phyloP scores from a whole-genome alignment of 768 basidiomycete genomes.

The Cyclocybe cylindracea region DNA sequence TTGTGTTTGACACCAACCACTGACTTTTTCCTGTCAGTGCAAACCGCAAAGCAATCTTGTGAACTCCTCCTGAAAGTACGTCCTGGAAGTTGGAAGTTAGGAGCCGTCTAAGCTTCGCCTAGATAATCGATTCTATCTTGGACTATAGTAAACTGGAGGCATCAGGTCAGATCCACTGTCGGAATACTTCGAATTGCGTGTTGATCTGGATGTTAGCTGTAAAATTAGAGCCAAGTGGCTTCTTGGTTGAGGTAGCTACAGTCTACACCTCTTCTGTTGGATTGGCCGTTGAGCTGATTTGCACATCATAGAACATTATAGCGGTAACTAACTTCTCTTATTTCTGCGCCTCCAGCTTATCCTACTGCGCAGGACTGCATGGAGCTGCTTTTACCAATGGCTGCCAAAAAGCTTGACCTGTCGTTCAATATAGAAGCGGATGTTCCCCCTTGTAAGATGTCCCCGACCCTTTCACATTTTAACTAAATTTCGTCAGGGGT shows the following conservation, averaged over 20 bases:
- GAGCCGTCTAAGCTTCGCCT: neutral
- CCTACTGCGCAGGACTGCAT: conserved; percentile 58
- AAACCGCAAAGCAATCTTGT: conserved; percentile 79
- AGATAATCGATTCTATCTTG: conserved; percentile 77
- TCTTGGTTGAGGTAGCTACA: conserved; percentile 56
- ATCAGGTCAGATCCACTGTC: conserved; percentile 43
- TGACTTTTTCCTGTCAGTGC: conserved; percentile 40
- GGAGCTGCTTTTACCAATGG: conserved; percentile 75
- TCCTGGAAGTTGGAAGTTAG: neutral
- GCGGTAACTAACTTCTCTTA: conserved; percentile 44
- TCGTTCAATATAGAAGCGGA: conserved; percentile 70
- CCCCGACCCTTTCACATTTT: neutral
- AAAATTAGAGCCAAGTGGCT: conserved; percentile 68
- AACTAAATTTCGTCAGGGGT: conserved; percentile 45
- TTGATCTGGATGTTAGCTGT: conserved; percentile 43
- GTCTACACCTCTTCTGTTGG: neutral
- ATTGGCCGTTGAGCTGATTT: neutral
- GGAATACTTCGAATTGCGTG: neutral
- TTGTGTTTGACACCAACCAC: neutral
- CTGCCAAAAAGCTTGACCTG: conserved; percentile 71
- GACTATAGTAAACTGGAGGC: conserved; percentile 83
- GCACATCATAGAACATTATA: conserved; percentile 51
- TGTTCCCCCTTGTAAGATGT: conserved; percentile 60
- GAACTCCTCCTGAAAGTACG: conserved; percentile 68
- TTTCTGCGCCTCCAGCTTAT: conserved; percentile 1